Evolutionary conservation across 2,329 filamentous ascomycete genomes (phyloP).

Genomic region (Xylaria sp.): DNA sequence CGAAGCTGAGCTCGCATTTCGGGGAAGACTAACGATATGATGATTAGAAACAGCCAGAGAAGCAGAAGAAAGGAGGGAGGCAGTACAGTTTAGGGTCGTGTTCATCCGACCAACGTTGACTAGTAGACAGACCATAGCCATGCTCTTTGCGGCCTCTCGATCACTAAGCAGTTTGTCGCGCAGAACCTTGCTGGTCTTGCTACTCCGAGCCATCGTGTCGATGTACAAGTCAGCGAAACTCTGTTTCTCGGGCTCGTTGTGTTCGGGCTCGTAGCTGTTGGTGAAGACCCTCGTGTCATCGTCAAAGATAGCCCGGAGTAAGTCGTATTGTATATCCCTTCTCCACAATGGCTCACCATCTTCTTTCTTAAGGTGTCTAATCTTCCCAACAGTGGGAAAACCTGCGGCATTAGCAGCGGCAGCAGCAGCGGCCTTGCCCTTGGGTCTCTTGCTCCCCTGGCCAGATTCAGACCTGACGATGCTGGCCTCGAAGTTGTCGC

Average conservation of each 20-base stretch:
- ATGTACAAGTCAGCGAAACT: constrained; percentile 97
- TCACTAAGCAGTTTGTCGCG: constrained; percentile 96
- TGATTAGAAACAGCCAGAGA: constrained; percentile 8
- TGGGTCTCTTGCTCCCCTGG: constrained; percentile 30
- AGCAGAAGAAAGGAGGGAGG: constrained; percentile 6
- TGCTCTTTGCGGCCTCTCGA: constrained; percentile 88
- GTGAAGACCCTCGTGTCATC: constrained; percentile 76
- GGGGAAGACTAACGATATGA: constrained; percentile 72
- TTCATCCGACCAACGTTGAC: constrained; percentile 99
- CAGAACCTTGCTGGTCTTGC: constrained; percentile 98
- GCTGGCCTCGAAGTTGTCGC: constrained; percentile 32
- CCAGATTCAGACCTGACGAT: constrained; percentile 29
- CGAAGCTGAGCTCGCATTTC: constrained; percentile 98
- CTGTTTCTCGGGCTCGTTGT: constrained; percentile 56
- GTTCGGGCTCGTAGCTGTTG: constrained; percentile 76
- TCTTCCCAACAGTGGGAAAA: constrained; percentile 60
- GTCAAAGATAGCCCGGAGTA: constrained; percentile 78
- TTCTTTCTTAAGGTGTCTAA: constrained; percentile 84
- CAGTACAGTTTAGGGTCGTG: constrained; percentile 92
- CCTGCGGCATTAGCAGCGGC: constrained; percentile 22
- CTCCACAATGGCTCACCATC: constrained; percentile 87
- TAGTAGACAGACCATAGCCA: constrained; percentile 98
- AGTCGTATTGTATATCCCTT: constrained; percentile 87
- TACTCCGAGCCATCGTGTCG: constrained; percentile 97
- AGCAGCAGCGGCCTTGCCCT: constrained; percentile 27